Conservation (phyloP, 192 early-diverging fungal genomes). For the Entrophospora sp. region DNA sequence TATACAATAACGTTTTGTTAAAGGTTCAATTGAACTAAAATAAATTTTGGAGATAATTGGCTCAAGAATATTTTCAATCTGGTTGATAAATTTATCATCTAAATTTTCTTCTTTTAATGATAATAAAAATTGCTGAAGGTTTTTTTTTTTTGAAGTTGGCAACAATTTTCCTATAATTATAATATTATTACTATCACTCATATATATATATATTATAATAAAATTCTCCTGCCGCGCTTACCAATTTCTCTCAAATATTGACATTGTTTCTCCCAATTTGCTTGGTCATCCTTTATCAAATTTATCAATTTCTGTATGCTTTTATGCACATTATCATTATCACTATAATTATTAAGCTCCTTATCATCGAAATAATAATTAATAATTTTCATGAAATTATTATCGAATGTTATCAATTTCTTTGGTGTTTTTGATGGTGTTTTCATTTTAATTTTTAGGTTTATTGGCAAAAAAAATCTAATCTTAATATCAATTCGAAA, state of each 20-base stretch:
- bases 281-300: slow-evolving; percentile 6
- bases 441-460: too few relatives aligned
- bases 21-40: slow-evolving; percentile 25
- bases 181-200: background rate
- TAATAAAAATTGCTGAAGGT: background rate
- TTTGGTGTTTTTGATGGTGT: too few relatives aligned
- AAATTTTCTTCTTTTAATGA: background rate
- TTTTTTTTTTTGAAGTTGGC: background rate
- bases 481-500: too few relatives aligned
- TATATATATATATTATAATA: background rate
- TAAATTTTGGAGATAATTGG: slow-evolving; percentile 26
- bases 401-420: too few relatives aligned
- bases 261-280: slow-evolving; percentile 24
- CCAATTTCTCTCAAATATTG: slow-evolving; percentile 26
- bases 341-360: too few relatives aligned
- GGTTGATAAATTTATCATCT: too few relatives aligned
- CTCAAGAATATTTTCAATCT: slow-evolving; percentile 20
- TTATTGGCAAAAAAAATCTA: too few relatives aligned
- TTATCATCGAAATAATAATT: too few relatives aligned
- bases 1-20: slow-evolving; percentile 28
- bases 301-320: slow-evolving; percentile 10
- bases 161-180: background rate
- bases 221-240: slow-evolving; percentile 8
- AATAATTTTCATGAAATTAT: too few relatives aligned
- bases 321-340: too few relatives aligned